A percentile compares a stretch with the other conserved stretches of the same genome.
These are phyloP conservation scores for Caryopteris hybrid DNA, from an alignment of 305 asterid genomes.

Conservation along the genomic window DNA sequence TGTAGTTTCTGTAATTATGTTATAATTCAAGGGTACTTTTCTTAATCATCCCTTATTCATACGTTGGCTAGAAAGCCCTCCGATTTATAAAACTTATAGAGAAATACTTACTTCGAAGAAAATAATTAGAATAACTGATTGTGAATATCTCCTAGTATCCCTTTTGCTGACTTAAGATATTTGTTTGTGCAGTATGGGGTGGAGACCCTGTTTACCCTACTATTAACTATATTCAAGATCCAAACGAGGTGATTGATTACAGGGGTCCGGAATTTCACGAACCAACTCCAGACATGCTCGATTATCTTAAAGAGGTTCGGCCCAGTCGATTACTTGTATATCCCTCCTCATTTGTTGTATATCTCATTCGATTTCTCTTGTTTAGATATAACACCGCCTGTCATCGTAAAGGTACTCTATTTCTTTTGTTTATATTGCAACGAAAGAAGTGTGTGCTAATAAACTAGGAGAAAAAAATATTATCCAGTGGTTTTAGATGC, in stretches of 20 bases:
- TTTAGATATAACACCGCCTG: not conserved
- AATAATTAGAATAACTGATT: no score
- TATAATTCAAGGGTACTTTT: no score
- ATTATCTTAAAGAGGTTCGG: constrained; percentile 86
- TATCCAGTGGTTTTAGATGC: not conserved
- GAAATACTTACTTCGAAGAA: no score
- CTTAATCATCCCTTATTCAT: no score
- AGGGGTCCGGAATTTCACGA: constrained; percentile 97
- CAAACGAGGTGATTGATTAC: constrained; percentile 84
- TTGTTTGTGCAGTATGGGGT: constrained; percentile 84
- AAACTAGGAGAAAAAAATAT: not conserved
- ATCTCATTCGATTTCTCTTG: not conserved
- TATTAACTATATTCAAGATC: constrained; percentile 92
- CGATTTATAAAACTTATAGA: no score
- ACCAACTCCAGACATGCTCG: constrained; percentile 92
- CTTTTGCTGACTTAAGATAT: not conserved
- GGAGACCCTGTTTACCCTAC: constrained; percentile 99
- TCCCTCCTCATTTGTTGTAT: not conserved
- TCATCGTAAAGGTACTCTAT: not conserved
- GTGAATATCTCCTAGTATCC: not conserved
- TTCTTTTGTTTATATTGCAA: no score
- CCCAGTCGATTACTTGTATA: constrained; percentile 8
- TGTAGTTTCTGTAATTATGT: not conserved
- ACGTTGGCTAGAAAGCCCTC: no score
- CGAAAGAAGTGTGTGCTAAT: no score